Conservation (phyloP, 2,329 filamentous ascomycete genomes). For the Aspergillus piperis region DNA sequence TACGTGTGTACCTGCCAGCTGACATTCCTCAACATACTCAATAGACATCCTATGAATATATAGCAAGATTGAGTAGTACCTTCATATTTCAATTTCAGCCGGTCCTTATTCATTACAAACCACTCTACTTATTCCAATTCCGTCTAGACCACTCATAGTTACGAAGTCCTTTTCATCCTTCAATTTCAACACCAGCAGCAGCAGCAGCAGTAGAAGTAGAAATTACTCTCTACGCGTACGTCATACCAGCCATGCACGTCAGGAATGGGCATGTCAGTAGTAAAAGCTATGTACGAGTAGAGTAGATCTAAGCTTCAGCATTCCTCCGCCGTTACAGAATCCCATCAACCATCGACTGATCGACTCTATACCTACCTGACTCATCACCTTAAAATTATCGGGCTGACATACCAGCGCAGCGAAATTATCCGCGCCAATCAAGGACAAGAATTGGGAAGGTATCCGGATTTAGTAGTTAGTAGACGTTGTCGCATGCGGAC, state of each 20-base stretch:
- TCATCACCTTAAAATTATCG: not conserved
- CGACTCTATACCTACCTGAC: not conserved
- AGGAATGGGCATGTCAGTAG: not conserved
- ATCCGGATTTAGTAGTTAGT: not conserved
- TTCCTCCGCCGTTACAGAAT: not conserved
- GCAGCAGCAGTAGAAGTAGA: too few species aligned
- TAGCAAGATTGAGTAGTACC: too few species aligned
- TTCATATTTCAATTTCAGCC: too few species aligned
- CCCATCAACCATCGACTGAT: not conserved
- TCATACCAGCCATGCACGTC: not conserved
- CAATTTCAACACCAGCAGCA: too few species aligned
- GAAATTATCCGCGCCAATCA: not conserved
- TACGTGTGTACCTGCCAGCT: too few species aligned
- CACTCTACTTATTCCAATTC: too few species aligned
- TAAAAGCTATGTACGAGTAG: not conserved
- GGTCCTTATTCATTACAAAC: too few species aligned
- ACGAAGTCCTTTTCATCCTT: too few species aligned
- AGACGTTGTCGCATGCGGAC: not conserved
- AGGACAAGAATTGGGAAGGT: not conserved
- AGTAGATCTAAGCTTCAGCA: not conserved
- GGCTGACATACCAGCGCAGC: not conserved
- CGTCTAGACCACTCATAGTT: too few species aligned
- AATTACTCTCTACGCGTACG: not conserved
- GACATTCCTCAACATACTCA: too few species aligned
- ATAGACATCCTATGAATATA: too few species aligned